Percentiles rank a stretch among this genome's conserved stretches.
phyloP scores from a whole-genome alignment of 139 green algal species.

The Diplosphaera chodatii region DNA sequence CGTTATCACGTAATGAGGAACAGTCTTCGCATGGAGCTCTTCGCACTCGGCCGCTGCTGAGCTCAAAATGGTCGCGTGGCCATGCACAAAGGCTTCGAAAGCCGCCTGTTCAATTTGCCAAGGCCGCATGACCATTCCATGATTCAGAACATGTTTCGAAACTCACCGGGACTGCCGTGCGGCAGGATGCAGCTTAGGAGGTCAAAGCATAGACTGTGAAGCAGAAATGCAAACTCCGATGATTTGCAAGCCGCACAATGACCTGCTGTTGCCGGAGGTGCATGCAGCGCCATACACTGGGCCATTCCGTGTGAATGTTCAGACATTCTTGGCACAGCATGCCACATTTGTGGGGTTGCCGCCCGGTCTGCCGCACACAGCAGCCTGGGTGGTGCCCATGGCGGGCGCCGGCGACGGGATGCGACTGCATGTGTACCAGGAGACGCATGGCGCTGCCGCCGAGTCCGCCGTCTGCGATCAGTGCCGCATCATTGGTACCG shows the following conservation, averaged over 20 bases:
- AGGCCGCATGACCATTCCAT: too few relatives aligned
- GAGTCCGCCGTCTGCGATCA: constrained; percentile 58
- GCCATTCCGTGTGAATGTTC: background rate
- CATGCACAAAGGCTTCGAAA: too few relatives aligned
- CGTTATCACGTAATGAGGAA: too few relatives aligned
- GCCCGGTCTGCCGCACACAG: constrained; percentile 6
- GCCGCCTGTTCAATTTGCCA: too few relatives aligned
- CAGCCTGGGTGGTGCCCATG: constrained; percentile 24
- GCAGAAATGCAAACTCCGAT: too few relatives aligned
- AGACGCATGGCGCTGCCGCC: constrained; percentile 9
- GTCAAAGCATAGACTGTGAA: too few relatives aligned
- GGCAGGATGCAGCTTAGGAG: too few relatives aligned
- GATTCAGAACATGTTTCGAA: too few relatives aligned
- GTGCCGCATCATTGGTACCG: constrained; percentile 83
- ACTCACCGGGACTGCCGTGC: too few relatives aligned
- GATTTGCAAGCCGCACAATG: background rate
- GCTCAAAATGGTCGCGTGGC: too few relatives aligned
- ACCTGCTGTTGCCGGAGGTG: background rate
- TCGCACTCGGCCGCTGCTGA: too few relatives aligned
- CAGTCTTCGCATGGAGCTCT: too few relatives aligned
- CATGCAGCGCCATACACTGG: background rate
- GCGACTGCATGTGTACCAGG: constrained; percentile 34
- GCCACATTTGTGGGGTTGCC: background rate
- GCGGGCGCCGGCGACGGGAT: background rate
- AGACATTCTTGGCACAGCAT: constrained; percentile 7